These are phyloP conservation scores for Phialemonium atrogriseum DNA, from an alignment of 2,329 filamentous ascomycete genomes.

Conservation along the genomic window DNA sequence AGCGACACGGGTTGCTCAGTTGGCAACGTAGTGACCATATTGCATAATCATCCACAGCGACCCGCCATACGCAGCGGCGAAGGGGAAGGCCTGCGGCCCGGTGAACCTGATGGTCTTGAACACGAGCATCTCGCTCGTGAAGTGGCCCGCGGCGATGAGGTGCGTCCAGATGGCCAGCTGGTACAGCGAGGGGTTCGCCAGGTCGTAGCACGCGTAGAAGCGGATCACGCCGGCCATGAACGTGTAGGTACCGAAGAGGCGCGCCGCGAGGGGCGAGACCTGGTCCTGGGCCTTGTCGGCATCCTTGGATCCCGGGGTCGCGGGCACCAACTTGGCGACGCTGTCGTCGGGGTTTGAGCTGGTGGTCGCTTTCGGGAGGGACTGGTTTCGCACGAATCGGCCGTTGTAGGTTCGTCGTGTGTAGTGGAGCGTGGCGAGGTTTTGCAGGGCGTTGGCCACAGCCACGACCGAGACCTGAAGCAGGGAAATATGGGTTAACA, in stretches of 20 bases:
- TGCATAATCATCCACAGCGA: constrained; percentile 58
- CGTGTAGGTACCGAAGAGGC: constrained; percentile 85
- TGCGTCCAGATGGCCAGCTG: constrained; percentile 78
- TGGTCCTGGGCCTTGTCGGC: constrained; percentile 42
- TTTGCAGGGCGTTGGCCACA: constrained; percentile 76
- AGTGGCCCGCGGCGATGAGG: constrained; percentile 68
- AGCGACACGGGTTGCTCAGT: too few relatives aligned
- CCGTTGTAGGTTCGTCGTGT: constrained; percentile 82
- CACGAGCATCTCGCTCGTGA: constrained; percentile 69
- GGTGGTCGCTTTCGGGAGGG: constrained; percentile 30
- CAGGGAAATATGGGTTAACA: neutral
- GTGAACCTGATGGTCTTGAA: constrained; percentile 67
- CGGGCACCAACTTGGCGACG: constrained; percentile 41
- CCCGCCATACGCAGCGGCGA: constrained; percentile 34
- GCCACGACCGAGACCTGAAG: constrained; percentile 72
- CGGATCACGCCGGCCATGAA: constrained; percentile 69
- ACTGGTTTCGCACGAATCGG: constrained; percentile 43
- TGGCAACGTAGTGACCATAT: constrained; percentile 59
- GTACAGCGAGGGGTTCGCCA: constrained; percentile 65
- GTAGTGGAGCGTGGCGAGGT: constrained; percentile 71
- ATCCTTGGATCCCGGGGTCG: constrained; percentile 32
- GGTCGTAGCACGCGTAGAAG: constrained; percentile 76
- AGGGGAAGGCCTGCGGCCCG: constrained; percentile 46
- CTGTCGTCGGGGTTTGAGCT: constrained; percentile 43
- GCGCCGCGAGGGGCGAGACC: constrained; percentile 66